Evolutionary conservation across 345 rosid genomes (phyloP).

Genomic region (Atalantia buxifolia): DNA sequence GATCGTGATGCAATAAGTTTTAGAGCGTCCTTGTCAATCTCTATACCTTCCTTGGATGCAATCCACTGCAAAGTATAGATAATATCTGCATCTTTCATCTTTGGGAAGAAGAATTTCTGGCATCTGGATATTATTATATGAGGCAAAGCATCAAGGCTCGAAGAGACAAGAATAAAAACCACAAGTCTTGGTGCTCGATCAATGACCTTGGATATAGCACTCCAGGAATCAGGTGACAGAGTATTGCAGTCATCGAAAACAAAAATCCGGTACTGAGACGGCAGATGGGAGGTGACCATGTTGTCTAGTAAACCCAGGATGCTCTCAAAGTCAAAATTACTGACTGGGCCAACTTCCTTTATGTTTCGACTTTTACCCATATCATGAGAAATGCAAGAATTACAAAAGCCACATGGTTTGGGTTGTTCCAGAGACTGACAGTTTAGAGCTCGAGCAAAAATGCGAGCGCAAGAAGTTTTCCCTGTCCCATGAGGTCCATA

Average conservation of each 20-base stretch:
- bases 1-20: constrained; percentile 95
- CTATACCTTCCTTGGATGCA: constrained; percentile 65
- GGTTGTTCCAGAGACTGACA: constrained; percentile 72
- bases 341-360: constrained; percentile 80
- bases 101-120: constrained; percentile 94
- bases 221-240: constrained; percentile 78
- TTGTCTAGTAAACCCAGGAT: constrained; percentile 72
- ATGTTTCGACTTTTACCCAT: constrained; percentile 68
- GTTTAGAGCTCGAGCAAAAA: constrained; percentile 86
- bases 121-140: constrained; percentile 90
- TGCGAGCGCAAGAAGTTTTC: constrained; percentile 89
- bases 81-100: constrained; percentile 87
- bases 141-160: constrained; percentile 88
- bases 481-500: constrained; percentile 99
- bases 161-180: constrained; percentile 79
- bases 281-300: constrained; percentile 46
- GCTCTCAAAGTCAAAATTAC: constrained; percentile 66
- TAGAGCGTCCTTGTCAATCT: constrained; percentile 74
- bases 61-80: constrained; percentile 71
- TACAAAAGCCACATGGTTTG: constrained; percentile 80
- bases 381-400: constrained; percentile 69
- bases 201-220: constrained; percentile 70
- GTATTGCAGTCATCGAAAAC: constrained; percentile 87
- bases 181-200: constrained; percentile 78
- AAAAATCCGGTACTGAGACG: constrained; percentile 59